phyloP scores from a whole-genome alignment of 352 stramenopile genomes.

The Pythium plurisporium region DNA sequence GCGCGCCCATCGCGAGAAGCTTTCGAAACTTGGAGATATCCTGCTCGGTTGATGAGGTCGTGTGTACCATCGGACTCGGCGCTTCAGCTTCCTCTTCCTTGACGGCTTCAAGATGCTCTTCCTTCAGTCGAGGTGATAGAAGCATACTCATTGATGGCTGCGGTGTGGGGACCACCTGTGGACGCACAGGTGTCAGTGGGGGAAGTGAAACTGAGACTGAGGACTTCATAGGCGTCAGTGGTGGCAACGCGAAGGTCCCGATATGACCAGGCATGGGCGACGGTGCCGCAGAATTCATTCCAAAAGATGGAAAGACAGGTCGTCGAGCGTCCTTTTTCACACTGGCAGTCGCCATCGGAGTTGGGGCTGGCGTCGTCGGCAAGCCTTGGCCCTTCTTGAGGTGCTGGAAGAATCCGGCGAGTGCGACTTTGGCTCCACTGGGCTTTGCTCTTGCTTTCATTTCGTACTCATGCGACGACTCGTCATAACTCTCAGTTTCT shows the following conservation, averaged over 20 bases:
- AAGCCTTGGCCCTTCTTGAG: constrained; percentile 53
- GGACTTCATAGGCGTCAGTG: constrained; percentile 17
- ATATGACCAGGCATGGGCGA: constrained; percentile 15
- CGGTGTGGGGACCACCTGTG: background rate
- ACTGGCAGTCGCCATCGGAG: constrained; percentile 62
- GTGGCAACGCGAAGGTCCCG: constrained; percentile 11
- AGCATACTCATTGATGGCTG: constrained; percentile 4
- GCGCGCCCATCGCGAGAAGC: constrained; percentile 22
- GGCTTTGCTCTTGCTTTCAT: constrained; percentile 2
- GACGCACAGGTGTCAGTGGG: constrained; percentile 12
- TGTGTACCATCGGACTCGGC: background rate
- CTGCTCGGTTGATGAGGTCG: background rate
- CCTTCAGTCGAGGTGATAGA: constrained; percentile 6
- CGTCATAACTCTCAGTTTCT: constrained; percentile 26
- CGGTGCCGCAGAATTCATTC: constrained; percentile 16
- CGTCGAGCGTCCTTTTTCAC: constrained; percentile 68
- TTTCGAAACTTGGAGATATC: constrained; percentile 27
- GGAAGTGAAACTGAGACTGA: constrained; percentile 21
- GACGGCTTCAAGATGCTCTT: constrained; percentile 20
- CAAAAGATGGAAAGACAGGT: constrained; percentile 47
- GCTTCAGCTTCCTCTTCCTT: constrained; percentile 21
- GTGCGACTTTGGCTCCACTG: constrained; percentile 37
- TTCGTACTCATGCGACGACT: constrained; percentile 24
- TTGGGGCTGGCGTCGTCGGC: constrained; percentile 53
- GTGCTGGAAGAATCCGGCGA: constrained; percentile 66